phyloP scores from a whole-genome alignment of 306 rosid genomes.

The Luffa acutangula region DNA sequence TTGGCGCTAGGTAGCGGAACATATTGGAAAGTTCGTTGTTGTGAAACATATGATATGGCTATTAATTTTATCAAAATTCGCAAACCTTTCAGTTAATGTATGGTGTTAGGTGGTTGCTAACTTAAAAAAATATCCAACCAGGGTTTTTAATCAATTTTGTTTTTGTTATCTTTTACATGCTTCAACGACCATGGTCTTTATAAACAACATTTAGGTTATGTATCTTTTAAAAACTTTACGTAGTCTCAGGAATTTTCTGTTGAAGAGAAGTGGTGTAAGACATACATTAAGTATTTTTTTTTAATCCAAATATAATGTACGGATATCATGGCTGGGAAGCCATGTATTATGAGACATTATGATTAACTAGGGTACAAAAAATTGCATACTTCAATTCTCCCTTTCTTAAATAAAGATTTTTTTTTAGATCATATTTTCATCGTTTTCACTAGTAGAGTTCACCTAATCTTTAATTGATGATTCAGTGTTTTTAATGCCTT shows the following conservation, averaged over 20 bases:
- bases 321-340: background rate
- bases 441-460: background rate
- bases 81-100: background rate
- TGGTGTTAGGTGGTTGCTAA: background rate
- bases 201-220: background rate
- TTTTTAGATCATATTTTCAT: background rate
- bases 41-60: background rate
- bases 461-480: background rate
- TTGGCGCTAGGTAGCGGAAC: background rate
- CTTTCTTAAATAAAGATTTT: too few relatives aligned
- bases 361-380: background rate
- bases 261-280: background rate
- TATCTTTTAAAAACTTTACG: background rate
- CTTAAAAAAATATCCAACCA: background rate
- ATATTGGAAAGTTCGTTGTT: background rate
- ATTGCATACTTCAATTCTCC: too few relatives aligned
- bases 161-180: background rate
- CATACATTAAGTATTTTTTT: too few relatives aligned
- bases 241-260: background rate
- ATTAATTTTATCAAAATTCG: background rate
- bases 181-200: background rate
- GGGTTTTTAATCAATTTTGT: background rate
- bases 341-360: background rate
- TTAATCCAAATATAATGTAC: background rate
- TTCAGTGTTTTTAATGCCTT: background rate